Evolutionary conservation across 352 stramenopile species (phyloP), one percentile per base, ranked within the genome.

Genomic region (Pythium myriotylum): DNA sequence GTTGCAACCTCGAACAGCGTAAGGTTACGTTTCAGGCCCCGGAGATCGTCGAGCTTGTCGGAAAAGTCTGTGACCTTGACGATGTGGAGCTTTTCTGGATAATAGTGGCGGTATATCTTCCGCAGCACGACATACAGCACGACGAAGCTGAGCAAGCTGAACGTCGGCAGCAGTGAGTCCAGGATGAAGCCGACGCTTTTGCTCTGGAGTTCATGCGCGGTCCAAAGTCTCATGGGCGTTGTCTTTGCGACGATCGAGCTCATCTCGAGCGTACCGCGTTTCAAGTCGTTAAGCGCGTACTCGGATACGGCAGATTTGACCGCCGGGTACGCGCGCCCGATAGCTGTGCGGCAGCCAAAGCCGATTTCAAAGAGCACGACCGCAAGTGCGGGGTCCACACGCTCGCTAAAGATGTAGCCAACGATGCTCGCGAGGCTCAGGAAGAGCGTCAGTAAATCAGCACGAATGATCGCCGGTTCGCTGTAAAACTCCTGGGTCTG

Each of bases 371-470:
- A 66, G 8, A 54, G 13, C 7, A 54, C 33, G 19, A 66, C 32
- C 3, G 24, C 59, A 4, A 66, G 50, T 6, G 42, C 41, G 1
- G 59, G 59, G n/a, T 66, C 51, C 29, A 66, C 41, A 0, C 50
- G 59, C 51, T 66, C 59, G 12, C 33, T 50, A 4, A 59, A 32
- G 8, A 60, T 39, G 13, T 41, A 35, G 2, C 59, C 59, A 9
- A 60, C 13, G 16, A 66, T 2, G 16, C 59, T 42, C 16, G 41
- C 51, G 20, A 54, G 39, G 17, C 67, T 73, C 6, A 84, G 50
- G 24, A 74, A 79, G 2, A 84, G 64, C 2, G 68, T 72, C 26
- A 81, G 57, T 42, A 84, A 56, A 37, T 79, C 59, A 13, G 27
- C 59, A 17, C 35, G 17, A 20, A 60, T 45, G 41, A 54, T 59